Evolutionary conservation across 352 stramenopile genomes (phyloP).

Genomic region (Phytophthora fragariaefolia): DNA sequence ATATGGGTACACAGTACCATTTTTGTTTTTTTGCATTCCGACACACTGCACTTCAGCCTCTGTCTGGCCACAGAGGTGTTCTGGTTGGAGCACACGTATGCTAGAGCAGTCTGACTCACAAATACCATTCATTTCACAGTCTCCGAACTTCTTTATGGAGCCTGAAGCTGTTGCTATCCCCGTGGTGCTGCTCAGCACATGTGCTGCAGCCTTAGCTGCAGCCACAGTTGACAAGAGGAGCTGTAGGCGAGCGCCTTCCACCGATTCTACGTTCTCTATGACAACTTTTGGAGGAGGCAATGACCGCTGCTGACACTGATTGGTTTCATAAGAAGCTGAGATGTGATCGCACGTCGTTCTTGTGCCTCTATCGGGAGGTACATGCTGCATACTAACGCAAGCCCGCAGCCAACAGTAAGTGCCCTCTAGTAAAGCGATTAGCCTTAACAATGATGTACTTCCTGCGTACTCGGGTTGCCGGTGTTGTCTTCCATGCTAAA

Average conservation of each 20-base stretch:
- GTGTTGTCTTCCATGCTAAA: background rate
- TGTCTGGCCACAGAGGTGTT: background rate
- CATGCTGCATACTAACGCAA: background rate
- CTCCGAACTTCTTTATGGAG: background rate
- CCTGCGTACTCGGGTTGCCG: no score
- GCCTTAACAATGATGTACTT: background rate
- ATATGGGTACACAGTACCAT: background rate
- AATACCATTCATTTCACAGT: constrained; percentile 2
- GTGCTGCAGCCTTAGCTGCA: background rate
- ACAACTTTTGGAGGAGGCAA: constrained; percentile 16
- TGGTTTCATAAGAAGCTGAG: background rate
- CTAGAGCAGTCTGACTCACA: background rate
- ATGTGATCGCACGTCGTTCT: background rate
- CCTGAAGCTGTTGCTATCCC: constrained; percentile 3
- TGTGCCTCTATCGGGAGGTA: background rate
- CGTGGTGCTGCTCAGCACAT: background rate
- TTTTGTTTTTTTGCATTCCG: background rate
- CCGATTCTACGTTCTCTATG: constrained; percentile 6
- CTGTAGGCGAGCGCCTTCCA: constrained; percentile 1
- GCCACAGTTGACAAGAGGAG: constrained; percentile 7
- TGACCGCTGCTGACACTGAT: constrained; percentile 2
- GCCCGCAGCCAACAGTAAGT: background rate
- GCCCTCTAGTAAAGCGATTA: background rate
- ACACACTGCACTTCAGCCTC: background rate
- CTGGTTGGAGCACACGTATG: constrained; percentile 8